Evolutionary conservation across 2,329 filamentous ascomycete species (phyloP).

Genomic region (Alternaria triticina): DNA sequence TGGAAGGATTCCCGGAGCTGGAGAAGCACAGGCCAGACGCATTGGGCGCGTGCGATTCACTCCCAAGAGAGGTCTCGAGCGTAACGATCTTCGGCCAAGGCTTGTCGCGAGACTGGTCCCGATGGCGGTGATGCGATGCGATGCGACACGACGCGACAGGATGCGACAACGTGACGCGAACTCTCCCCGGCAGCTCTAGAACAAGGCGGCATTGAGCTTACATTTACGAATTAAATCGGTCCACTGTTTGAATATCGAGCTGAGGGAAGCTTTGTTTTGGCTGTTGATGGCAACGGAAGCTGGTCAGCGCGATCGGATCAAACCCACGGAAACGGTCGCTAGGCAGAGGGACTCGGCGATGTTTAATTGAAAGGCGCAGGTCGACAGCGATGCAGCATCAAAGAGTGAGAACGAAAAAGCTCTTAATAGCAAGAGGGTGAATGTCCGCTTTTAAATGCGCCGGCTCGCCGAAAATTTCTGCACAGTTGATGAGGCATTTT

Average conservation of each 20-base stretch:
- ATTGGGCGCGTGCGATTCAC: background rate
- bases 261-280: constrained; percentile 20
- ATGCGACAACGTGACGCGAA: constrained; percentile 11
- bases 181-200: constrained; percentile 22
- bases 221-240: constrained; percentile 39
- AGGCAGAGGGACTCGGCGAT: constrained; percentile 29
- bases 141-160: background rate
- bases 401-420: constrained; percentile 20
- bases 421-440: constrained; percentile 22
- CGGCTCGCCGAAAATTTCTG: constrained; percentile 44
- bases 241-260: constrained; percentile 19
- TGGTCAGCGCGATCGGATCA: constrained; percentile 40
- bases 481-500: constrained; percentile 45
- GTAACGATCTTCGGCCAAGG: constrained; percentile 12
- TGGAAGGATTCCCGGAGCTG: constrained; percentile 3
- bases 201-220: constrained; percentile 31
- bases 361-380: constrained; percentile 22
- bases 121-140: constrained; percentile 12
- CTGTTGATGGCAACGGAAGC: constrained; percentile 30
- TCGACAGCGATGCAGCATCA: constrained; percentile 39
- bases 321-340: constrained; percentile 32
- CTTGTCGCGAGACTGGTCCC: constrained; percentile 20
- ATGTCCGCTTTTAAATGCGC: constrained; percentile 39
- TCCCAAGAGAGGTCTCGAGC: background rate
- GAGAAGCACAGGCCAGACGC: constrained; percentile 14